These are phyloP conservation scores for Herpetomonas samuelpessoai DNA, from an alignment of 208 protist species.

Conservation along the genomic window DNA sequence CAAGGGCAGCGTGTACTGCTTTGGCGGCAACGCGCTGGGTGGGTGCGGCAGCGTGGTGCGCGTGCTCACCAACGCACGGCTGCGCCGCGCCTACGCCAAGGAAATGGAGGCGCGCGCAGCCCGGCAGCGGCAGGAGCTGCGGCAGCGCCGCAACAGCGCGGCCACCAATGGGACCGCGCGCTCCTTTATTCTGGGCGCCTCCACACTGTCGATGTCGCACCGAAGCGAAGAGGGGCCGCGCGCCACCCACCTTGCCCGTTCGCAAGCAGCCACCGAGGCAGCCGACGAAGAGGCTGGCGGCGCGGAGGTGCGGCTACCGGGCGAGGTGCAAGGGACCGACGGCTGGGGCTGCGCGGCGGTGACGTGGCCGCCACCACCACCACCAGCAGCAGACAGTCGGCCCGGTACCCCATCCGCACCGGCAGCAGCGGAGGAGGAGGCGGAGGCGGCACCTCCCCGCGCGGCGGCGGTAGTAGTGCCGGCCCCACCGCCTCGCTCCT, in stretches of 20 bases:
- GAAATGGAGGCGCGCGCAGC: not conserved
- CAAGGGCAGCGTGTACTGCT: slow-evolving; percentile 37
- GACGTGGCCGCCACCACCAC: slow-evolving; percentile 2
- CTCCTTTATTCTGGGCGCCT: not conserved
- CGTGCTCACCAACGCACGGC: slow-evolving; percentile 20
- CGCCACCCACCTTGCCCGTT: no score
- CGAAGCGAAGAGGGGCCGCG: not conserved
- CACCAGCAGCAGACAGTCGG: not conserved
- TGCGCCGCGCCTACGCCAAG: slow-evolving; percentile 8
- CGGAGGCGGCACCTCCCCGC: not conserved
- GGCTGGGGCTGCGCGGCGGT: not conserved
- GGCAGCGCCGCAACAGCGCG: slow-evolving; percentile 6
- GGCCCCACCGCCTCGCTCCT: slow-evolving; percentile 44
- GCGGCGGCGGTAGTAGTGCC: slow-evolving; percentile 7
- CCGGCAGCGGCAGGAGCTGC: slow-evolving; percentile 1
- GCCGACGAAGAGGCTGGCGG: not conserved
- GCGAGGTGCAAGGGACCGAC: not conserved
- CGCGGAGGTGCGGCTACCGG: no score
- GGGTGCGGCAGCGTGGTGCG: slow-evolving; percentile 29
- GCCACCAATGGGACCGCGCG: not conserved
- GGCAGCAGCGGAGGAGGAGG: not conserved
- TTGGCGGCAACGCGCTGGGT: slow-evolving; percentile 48
- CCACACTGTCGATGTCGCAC: not conserved
- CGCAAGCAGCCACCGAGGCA: not conserved
- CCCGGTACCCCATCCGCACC: not conserved